These are phyloP conservation scores for Kokia cookei DNA, from an alignment of 441 rosid species.

Conservation along the genomic window DNA sequence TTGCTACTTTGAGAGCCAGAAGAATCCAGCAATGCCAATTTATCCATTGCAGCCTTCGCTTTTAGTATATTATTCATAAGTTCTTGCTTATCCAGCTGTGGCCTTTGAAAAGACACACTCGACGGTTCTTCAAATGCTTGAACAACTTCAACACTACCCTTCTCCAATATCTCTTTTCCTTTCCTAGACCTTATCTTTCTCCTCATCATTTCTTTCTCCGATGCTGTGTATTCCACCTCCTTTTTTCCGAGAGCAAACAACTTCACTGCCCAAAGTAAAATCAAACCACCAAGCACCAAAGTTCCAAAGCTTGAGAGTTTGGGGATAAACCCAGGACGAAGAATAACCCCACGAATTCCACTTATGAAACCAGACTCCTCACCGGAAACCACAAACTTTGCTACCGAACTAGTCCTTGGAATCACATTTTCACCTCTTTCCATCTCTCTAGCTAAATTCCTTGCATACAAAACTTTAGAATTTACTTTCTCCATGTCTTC, in stretches of 20 bases:
- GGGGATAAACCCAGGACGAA: slow-evolving; percentile 33
- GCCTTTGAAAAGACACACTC: slow-evolving; percentile 34
- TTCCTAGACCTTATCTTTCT: slow-evolving; percentile 68
- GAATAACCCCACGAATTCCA: slow-evolving; percentile 25
- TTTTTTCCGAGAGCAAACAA: slow-evolving; percentile 29
- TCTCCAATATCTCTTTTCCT: slow-evolving; percentile 44
- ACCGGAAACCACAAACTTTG: slow-evolving; percentile 49
- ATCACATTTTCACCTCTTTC: slow-evolving; percentile 55
- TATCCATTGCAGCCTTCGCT: slow-evolving; percentile 33
- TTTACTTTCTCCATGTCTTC: slow-evolving; percentile 28
- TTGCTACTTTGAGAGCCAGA: slow-evolving; percentile 23
- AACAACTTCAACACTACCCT: slow-evolving; percentile 49
- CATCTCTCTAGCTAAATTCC: slow-evolving; percentile 60
- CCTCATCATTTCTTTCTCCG: slow-evolving; percentile 90
- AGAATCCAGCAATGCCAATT: slow-evolving; percentile 23
- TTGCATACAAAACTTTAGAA: slow-evolving; percentile 47
- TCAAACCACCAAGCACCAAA: slow-evolving; percentile 41
- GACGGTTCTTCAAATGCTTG: slow-evolving; percentile 24
- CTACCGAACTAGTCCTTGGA: slow-evolving; percentile 57
- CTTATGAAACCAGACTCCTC: slow-evolving; percentile 36
- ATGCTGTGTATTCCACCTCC: slow-evolving; percentile 36
- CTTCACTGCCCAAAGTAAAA: slow-evolving; percentile 47
- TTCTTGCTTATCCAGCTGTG: slow-evolving; percentile 55
- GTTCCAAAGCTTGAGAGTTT: slow-evolving; percentile 43
- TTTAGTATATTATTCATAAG: slow-evolving; percentile 46